phyloP scores from a whole-genome alignment of 306 rosid species.

The Dalbergia oliveri region DNA sequence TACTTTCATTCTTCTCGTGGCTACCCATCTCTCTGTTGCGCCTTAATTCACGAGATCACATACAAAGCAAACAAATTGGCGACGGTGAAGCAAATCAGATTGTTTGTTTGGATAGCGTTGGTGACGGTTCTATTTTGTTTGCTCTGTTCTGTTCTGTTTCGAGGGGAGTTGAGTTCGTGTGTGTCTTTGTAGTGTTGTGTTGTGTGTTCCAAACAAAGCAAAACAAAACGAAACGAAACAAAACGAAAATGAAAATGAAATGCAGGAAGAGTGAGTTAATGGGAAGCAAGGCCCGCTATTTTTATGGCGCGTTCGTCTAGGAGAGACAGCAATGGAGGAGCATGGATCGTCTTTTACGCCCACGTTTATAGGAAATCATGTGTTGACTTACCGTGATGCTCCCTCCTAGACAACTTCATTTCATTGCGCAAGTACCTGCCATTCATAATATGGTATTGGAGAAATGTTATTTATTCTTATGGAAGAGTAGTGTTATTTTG shows the following conservation, averaged over 20 bases:
- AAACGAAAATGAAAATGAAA: neutral
- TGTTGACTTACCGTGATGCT: constrained; percentile 15
- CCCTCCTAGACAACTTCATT: too few relatives aligned
- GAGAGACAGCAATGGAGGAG: neutral
- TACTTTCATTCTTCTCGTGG: constrained; percentile 53
- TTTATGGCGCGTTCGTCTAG: constrained; percentile 27
- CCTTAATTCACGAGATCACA: constrained; percentile 42
- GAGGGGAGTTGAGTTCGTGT: neutral
- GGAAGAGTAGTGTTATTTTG: too few relatives aligned
- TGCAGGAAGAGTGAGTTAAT: neutral
- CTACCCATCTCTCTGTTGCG: constrained; percentile 57
- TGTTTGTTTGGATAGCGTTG: neutral
- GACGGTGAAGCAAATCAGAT: constrained; percentile 15
- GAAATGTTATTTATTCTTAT: too few relatives aligned
- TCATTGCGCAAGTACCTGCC: too few relatives aligned
- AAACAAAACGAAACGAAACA: too few relatives aligned
- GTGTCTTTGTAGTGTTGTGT: neutral
- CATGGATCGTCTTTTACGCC: constrained; percentile 1
- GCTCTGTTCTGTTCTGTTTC: neutral
- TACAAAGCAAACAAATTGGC: neutral
- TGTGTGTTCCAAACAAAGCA: neutral
- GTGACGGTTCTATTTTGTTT: neutral
- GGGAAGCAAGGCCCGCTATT: neutral
- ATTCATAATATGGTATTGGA: too few relatives aligned
- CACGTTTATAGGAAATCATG: neutral